Evolutionary conservation across 2,329 filamentous ascomycete species (phyloP).

Genomic region (Pseudocercospora vitis): DNA sequence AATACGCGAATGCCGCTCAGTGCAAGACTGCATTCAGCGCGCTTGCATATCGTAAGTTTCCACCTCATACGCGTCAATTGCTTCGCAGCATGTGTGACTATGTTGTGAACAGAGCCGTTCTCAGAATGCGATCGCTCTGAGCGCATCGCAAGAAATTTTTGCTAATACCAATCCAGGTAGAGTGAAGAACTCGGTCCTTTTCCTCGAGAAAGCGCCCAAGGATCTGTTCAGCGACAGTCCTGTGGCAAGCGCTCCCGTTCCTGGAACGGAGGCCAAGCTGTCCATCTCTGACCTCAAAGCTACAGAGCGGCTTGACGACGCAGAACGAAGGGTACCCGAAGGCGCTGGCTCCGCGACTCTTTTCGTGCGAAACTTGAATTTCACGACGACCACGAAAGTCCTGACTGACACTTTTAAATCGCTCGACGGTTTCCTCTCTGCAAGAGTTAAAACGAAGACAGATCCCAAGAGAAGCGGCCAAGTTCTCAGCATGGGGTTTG

Average conservation of each 20-base stretch:
- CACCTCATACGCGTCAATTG: too few relatives aligned
- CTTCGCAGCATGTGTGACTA: too few relatives aligned
- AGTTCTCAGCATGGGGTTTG: slow-evolving; percentile 93
- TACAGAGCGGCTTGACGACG: too few relatives aligned
- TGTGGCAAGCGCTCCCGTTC: slow-evolving; percentile 28
- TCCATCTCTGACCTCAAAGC: slow-evolving; percentile 67
- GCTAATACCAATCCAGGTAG: too few relatives aligned
- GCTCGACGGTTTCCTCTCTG: slow-evolving; percentile 84
- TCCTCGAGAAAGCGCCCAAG: slow-evolving; percentile 89
- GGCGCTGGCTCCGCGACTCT: slow-evolving; percentile 66
- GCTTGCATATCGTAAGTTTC: slow-evolving; percentile 83
- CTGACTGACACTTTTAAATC: slow-evolving; percentile 76
- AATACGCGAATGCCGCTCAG: slow-evolving; percentile 76
- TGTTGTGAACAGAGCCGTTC: too few relatives aligned
- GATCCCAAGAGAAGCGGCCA: slow-evolving; percentile 89
- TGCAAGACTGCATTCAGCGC: slow-evolving; percentile 80
- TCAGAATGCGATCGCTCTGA: too few relatives aligned
- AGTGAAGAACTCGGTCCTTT: slow-evolving; percentile 86
- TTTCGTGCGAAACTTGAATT: slow-evolving; percentile 93
- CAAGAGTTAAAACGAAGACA: slow-evolving; percentile 86
- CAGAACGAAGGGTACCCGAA: slow-evolving; percentile 54
- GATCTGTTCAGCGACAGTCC: slow-evolving; percentile 62
- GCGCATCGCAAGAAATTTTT: too few relatives aligned
- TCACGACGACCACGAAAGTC: slow-evolving; percentile 75
- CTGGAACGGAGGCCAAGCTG: slow-evolving; percentile 54